These are phyloP conservation scores for Anthostomella pinea DNA, from an alignment of 2,329 filamentous ascomycete species.

Conservation along the genomic window DNA sequence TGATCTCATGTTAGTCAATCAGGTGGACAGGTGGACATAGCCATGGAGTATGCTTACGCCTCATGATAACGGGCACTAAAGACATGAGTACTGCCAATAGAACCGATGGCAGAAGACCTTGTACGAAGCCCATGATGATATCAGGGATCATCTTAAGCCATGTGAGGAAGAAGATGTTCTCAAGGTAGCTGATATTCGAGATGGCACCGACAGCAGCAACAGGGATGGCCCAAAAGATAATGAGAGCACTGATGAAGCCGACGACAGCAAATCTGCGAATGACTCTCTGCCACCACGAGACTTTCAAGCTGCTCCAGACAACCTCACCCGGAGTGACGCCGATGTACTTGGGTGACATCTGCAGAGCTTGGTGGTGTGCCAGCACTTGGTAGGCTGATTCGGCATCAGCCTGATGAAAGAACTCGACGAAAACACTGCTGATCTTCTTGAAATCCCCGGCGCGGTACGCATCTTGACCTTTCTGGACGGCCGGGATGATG, in stretches of 20 bases:
- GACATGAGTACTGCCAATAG: conserved; percentile 82
- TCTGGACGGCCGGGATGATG: conserved; percentile 68
- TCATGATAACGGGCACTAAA: conserved; percentile 77
- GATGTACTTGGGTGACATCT: conserved; percentile 83
- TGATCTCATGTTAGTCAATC: conserved; percentile 29
- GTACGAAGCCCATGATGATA: conserved; percentile 75
- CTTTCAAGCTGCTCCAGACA: conserved; percentile 80
- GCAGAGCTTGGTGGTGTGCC: conserved; percentile 80
- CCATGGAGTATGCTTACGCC: conserved; percentile 55
- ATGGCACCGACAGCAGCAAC: conserved; percentile 80
- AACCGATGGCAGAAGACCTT: conserved; percentile 78
- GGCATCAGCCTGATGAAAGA: conserved; percentile 75
- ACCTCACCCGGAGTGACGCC: conserved; percentile 80
- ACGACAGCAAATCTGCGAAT: conserved; percentile 67
- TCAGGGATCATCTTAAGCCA: conserved; percentile 71
- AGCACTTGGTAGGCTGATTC: conserved; percentile 85
- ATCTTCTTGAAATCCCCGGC: conserved; percentile 63
- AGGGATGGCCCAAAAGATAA: conserved; percentile 81
- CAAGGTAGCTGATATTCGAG: conserved; percentile 75
- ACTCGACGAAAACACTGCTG: conserved; percentile 87
- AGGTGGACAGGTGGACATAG: not conserved
- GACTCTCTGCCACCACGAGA: conserved; percentile 84
- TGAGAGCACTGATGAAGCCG: conserved; percentile 70
- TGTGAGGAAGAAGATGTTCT: conserved; percentile 61
- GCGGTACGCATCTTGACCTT: conserved; percentile 65